These are phyloP conservation scores for Xylaria hypoxylon DNA, from an alignment of 2,329 filamentous ascomycete species.

Conservation along the genomic window DNA sequence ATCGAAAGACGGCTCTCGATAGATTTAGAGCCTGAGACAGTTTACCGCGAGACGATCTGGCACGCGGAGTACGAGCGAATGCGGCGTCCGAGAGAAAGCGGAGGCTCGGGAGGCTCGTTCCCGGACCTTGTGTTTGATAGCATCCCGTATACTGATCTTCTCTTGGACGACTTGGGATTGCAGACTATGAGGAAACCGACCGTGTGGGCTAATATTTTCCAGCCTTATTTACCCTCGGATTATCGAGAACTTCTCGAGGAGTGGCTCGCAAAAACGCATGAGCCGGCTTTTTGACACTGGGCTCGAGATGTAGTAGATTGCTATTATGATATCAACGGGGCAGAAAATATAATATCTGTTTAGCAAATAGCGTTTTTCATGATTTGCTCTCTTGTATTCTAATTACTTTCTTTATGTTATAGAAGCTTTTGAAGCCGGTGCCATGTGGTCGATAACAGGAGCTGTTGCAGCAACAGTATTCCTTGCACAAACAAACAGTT, in stretches of 20 bases:
- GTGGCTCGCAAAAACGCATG: slow-evolving; percentile 11
- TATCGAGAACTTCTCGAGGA: slow-evolving; percentile 24
- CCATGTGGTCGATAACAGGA: too few species aligned
- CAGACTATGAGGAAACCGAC: slow-evolving; percentile 53
- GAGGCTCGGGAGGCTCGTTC: slow-evolving; percentile 62
- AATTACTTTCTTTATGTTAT: too few species aligned
- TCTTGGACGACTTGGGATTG: slow-evolving; percentile 68
- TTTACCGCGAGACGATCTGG: slow-evolving; percentile 58
- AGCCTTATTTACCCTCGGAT: slow-evolving; percentile 16
- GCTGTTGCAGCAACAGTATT: too few species aligned
- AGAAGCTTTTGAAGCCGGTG: too few species aligned
- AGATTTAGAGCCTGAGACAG: slow-evolving; percentile 50
- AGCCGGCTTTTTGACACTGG: neutral
- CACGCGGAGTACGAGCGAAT: slow-evolving; percentile 67
- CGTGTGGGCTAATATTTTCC: slow-evolving; percentile 23
- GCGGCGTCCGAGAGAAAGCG: slow-evolving; percentile 58
- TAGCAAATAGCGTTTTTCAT: neutral
- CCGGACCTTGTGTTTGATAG: slow-evolving; percentile 73
- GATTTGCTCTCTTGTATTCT: neutral
- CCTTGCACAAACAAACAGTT: too few species aligned
- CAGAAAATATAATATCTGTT: neutral
- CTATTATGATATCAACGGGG: neutral
- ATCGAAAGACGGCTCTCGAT: slow-evolving; percentile 55
- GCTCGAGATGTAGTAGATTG: neutral
- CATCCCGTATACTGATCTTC: slow-evolving; percentile 68